A percentile compares a stretch with the other conserved stretches of the same genome.
Conservation (phyloP, 805 yeast genomes). For the Candida ponderosae region DNA sequence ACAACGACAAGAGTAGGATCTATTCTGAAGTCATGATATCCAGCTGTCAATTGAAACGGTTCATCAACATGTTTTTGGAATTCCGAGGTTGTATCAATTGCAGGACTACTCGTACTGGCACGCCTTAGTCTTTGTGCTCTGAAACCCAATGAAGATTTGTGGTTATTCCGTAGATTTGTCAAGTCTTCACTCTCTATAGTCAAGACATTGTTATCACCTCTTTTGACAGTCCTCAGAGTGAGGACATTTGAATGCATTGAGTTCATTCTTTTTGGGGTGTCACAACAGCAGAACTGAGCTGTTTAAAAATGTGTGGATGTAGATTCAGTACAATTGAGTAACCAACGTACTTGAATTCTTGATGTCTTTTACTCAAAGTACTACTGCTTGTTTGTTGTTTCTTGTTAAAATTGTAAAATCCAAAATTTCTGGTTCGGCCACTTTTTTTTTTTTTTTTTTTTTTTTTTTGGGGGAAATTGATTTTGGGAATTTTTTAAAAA, state of each 20-base stretch:
- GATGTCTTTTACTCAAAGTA: too few relatives aligned
- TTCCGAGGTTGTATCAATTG: not conserved
- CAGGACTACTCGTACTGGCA: not conserved
- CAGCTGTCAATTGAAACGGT: conserved; percentile 11
- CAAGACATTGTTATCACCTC: conserved; percentile 13
- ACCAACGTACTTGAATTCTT: too few relatives aligned
- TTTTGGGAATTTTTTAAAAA: too few relatives aligned
- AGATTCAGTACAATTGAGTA: too few relatives aligned
- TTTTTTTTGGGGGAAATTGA: too few relatives aligned
- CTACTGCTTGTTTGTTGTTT: too few relatives aligned
- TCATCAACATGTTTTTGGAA: conserved; percentile 4
- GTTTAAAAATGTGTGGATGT: too few relatives aligned
- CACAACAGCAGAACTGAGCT: too few relatives aligned
- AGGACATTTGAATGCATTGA: conserved; percentile 21
- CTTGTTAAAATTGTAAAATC: too few relatives aligned
- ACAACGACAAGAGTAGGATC: conserved; percentile 54
- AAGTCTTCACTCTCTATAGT: conserved; percentile 14
- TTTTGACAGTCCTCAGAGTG: conserved; percentile 18
- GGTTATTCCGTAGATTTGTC: not conserved
- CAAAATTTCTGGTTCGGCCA: too few relatives aligned
- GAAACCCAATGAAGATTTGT: not conserved
- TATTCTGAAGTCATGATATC: conserved; percentile 59
- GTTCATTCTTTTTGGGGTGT: too few relatives aligned
- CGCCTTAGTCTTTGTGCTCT: not conserved
- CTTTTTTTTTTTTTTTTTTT: too few relatives aligned